These are phyloP conservation scores for Erodium moschatum DNA, from an alignment of 441 rosid species.

Conservation along the genomic window DNA sequence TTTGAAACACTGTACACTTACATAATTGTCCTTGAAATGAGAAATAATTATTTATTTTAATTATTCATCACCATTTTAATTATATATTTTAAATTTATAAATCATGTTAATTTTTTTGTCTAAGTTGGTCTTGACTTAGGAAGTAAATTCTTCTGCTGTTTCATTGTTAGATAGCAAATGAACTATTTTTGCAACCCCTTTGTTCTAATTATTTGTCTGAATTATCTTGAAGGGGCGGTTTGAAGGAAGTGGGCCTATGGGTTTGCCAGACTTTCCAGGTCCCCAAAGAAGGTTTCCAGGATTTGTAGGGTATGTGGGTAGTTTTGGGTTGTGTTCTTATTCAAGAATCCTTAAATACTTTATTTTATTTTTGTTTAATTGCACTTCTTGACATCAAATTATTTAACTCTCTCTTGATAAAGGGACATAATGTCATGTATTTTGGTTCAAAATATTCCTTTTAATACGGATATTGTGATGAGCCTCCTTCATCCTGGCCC, in stretches of 20 bases:
- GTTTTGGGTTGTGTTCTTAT: constrained; percentile 6
- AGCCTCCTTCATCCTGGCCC: too few relatives aligned
- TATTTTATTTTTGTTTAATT: background rate
- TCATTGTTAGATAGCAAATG: constrained; percentile 14
- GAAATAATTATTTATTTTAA: too few relatives aligned
- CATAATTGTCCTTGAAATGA: too few relatives aligned
- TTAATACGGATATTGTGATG: too few relatives aligned
- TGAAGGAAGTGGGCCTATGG: constrained; percentile 37
- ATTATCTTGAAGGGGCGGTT: constrained; percentile 36
- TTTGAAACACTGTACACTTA: too few relatives aligned
- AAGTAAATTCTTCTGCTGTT: background rate
- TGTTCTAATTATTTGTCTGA: constrained; percentile 13
- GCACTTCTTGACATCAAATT: constrained; percentile 9
- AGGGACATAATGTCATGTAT: background rate
- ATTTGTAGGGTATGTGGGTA: constrained; percentile 44
- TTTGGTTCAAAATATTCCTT: too few relatives aligned
- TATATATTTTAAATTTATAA: too few relatives aligned
- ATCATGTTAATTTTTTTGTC: background rate
- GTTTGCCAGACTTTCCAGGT: constrained; percentile 46
- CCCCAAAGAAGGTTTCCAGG: constrained; percentile 46
- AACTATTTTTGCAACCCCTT: background rate
- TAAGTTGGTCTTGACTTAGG: constrained; percentile 6
- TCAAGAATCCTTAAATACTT: background rate
- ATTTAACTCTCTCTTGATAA: background rate
- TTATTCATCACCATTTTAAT: too few relatives aligned